phyloP scores from a whole-genome alignment of 2,329 filamentous ascomycete species.

The Pseudocercospora ulei region DNA sequence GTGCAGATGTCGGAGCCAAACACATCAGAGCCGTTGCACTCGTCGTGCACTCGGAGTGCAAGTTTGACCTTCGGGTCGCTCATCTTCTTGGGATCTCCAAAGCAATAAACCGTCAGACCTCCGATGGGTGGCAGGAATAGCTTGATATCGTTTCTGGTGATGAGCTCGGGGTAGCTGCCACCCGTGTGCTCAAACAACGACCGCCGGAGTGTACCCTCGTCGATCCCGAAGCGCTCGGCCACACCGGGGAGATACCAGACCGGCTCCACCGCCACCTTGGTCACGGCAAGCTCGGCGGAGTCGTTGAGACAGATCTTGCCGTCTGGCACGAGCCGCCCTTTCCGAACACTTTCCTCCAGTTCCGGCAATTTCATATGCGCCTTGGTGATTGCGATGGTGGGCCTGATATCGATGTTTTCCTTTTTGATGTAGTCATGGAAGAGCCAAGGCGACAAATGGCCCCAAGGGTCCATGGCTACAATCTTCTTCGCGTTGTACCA shows the following conservation, averaged over 20 bases:
- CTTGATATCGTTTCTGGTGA: slow-evolving; percentile 90
- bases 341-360: slow-evolving; percentile 74
- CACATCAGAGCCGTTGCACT: slow-evolving; percentile 94
- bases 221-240: slow-evolving; percentile 88
- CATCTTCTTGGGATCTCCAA: slow-evolving; percentile 90
- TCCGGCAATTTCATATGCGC: slow-evolving; percentile 97
- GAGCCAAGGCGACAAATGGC: slow-evolving; percentile 75
- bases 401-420: slow-evolving; percentile 58
- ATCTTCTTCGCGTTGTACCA: slow-evolving; percentile 91
- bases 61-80: slow-evolving; percentile 71
- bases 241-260: slow-evolving; percentile 55
- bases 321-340: slow-evolving; percentile 65
- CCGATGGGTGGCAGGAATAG: slow-evolving; percentile 92
- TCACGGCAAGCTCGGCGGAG: slow-evolving; percentile 80
- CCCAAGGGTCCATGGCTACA: slow-evolving; percentile 91
- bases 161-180: slow-evolving; percentile 90
- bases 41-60: slow-evolving; percentile 74
- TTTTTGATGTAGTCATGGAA: slow-evolving; percentile 69
- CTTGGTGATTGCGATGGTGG: slow-evolving; percentile 77
- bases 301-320: slow-evolving; percentile 84
- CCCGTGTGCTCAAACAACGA: slow-evolving; percentile 92
- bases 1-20: slow-evolving; percentile 98
- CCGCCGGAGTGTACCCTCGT: slow-evolving; percentile 76
- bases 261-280: slow-evolving; percentile 93
- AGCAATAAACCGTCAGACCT: slow-evolving; percentile 91